Conservation (phyloP, 2,329 filamentous ascomycete genomes). For the Colletotrichum theobromicola region DNA sequence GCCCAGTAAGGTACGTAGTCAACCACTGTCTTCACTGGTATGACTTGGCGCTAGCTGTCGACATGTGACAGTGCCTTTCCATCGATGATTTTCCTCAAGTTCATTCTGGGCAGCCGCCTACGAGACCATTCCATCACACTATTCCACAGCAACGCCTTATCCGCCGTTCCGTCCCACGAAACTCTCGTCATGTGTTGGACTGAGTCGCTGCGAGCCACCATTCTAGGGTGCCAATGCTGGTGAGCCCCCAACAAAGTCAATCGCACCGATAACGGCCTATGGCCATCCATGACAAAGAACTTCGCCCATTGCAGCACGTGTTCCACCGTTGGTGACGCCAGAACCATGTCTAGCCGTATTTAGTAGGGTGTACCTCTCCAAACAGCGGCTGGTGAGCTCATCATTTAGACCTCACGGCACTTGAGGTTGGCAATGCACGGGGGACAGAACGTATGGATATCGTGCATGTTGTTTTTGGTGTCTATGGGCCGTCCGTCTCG, state of each 20-base stretch:
- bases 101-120: background rate
- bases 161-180: background rate
- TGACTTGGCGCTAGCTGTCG: conserved; percentile 2
- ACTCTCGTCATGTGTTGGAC: background rate
- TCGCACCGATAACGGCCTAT: background rate
- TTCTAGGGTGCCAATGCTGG: background rate
- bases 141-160: background rate
- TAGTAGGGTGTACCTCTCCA: background rate
- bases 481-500: background rate
- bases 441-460: background rate
- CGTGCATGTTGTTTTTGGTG: background rate
- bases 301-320: background rate
- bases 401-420: background rate
- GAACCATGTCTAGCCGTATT: background rate
- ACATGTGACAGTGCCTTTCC: conserved; percentile 19
- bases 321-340: background rate
- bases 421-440: background rate
- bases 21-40: background rate
- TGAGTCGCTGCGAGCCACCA: background rate
- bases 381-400: background rate
- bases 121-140: background rate
- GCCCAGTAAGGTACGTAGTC: background rate
- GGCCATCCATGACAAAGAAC: conserved; percentile 1
- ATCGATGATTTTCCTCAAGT: too few relatives aligned
- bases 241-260: conserved; percentile 11